These are phyloP conservation scores for Colletotrichum kahawae DNA, from an alignment of 2,329 filamentous ascomycete species.

Conservation along the genomic window DNA sequence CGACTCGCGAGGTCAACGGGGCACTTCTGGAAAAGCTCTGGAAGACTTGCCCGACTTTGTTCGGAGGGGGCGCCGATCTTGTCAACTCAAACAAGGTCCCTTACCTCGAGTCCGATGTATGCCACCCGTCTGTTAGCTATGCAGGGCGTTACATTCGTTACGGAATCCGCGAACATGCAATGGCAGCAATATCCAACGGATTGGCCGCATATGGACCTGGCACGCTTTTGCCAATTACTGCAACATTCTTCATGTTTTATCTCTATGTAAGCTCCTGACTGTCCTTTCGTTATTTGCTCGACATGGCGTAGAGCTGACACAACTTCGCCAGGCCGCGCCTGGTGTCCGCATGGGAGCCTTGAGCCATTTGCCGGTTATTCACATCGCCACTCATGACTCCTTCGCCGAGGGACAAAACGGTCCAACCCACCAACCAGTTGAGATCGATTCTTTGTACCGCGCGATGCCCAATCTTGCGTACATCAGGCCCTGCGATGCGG, in stretches of 20 bases:
- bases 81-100: constrained; percentile 50
- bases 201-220: constrained; percentile 57
- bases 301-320: neutral
- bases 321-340: constrained; percentile 36
- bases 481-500: constrained; percentile 57
- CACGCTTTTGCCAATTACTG: constrained; percentile 59
- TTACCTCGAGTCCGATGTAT: constrained; percentile 51
- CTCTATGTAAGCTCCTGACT: constrained; percentile 23
- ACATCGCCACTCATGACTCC: constrained; percentile 58
- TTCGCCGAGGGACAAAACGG: constrained; percentile 60
- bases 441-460: constrained; percentile 53
- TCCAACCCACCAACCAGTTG: constrained; percentile 61
- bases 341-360: constrained; percentile 60
- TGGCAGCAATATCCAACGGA: constrained; percentile 52
- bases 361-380: constrained; percentile 53
- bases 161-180: constrained; percentile 56
- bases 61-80: constrained; percentile 43
- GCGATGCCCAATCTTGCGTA: constrained; percentile 61
- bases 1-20: constrained; percentile 44
- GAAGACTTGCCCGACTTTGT: constrained; percentile 23
- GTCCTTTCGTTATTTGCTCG: neutral
- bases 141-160: constrained; percentile 57
- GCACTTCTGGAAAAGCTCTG: constrained; percentile 25
- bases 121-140: constrained; percentile 43
- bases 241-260: constrained; percentile 64